Evolutionary conservation across 176 grass and related monocot species (phyloP).

Genomic region (Alopecurus myosuroides): DNA sequence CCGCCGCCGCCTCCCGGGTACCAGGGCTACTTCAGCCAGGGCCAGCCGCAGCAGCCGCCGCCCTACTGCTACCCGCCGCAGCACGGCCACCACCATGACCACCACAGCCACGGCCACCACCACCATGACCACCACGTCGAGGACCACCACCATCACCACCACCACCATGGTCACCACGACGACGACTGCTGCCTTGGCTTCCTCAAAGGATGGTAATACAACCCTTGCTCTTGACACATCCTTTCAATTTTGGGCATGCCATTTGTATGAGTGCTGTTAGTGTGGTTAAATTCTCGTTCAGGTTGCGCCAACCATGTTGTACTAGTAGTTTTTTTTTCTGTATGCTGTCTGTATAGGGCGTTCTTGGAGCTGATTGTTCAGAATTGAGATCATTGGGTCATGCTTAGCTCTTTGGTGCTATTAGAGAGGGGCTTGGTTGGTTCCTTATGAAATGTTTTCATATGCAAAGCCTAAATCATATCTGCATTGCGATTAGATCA

Average conservation of each 20-base stretch:
- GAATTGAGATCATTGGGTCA: background rate
- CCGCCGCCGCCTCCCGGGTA: conserved; percentile 63
- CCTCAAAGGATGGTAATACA: conserved; percentile 89
- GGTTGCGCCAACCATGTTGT: background rate
- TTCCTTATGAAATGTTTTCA: background rate
- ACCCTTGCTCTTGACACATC: background rate
- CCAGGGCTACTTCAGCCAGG: conserved; percentile 79
- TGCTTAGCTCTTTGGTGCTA: background rate
- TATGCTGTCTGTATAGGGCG: background rate
- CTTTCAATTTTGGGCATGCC: background rate
- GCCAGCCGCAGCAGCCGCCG: conserved; percentile 28
- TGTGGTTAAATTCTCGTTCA: background rate
- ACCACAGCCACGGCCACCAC: conserved; percentile 33
- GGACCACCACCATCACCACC: conserved; percentile 17
- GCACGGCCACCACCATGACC: conserved; percentile 4
- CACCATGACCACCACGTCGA: conserved; percentile 6
- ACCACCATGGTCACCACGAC: conserved; percentile 29
- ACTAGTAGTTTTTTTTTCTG: background rate
- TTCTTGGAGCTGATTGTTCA: background rate
- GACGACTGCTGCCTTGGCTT: conserved; percentile 62
- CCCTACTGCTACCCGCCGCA: conserved; percentile 34
- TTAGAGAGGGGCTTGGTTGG: background rate
- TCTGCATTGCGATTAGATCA: background rate
- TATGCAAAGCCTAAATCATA: background rate
- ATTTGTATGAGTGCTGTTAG: background rate